phyloP scores from a whole-genome alignment of 2,329 filamentous ascomycete species.

The Mycosphaerella sp. region DNA sequence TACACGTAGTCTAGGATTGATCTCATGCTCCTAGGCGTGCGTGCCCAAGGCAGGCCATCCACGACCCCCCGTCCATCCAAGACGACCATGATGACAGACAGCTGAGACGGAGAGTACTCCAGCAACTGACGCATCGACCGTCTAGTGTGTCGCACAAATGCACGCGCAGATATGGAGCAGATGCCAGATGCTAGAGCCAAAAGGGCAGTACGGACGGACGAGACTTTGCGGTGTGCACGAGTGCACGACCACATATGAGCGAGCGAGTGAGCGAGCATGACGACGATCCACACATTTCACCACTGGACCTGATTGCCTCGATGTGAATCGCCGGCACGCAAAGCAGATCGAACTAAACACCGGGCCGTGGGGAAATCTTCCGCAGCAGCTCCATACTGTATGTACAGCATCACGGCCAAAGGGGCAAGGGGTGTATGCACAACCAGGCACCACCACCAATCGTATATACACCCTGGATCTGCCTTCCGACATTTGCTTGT shows the following conservation, averaged over 20 bases:
- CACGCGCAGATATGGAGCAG: constrained; percentile 15
- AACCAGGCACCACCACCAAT: constrained; percentile 13
- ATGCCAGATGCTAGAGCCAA: constrained; percentile 10
- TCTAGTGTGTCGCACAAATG: constrained; percentile 11
- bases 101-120: too few relatives aligned
- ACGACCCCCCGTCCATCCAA: too few relatives aligned
- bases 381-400: constrained; percentile 10
- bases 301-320: constrained; percentile 1
- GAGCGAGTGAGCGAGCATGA: constrained; percentile 5
- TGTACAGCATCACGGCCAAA: constrained; percentile 5
- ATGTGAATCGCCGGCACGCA: constrained; percentile 11
- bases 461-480: constrained; percentile 9
- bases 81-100: not conserved
- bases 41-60: too few relatives aligned
- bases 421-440: constrained; percentile 13
- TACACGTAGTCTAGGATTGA: not conserved
- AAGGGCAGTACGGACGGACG: constrained; percentile 1
- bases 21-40: not conserved
- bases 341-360: constrained; percentile 12
- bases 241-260: constrained; percentile 14
- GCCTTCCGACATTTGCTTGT: constrained; percentile 9
- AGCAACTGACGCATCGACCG: too few relatives aligned
- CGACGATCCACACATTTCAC: constrained; percentile 15
- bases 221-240: constrained; percentile 21
- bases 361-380: constrained; percentile 18